A percentile compares a stretch with the other conserved stretches of the same genome.
Conservation (phyloP, 106 monocot genomes). For the Triglochin maritima region DNA sequence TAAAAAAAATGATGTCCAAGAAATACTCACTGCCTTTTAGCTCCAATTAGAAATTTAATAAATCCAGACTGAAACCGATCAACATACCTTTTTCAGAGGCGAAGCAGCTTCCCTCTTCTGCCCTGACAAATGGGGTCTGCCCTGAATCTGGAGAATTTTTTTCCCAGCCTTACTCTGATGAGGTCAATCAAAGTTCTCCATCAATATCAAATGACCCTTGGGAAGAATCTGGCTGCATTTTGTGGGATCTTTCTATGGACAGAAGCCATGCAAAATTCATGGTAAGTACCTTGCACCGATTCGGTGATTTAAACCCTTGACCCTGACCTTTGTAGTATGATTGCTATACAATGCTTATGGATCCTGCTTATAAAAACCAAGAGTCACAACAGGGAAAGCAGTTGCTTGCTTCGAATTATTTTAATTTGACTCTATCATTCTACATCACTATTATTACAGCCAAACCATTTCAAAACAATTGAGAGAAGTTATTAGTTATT, state of each 20-base stretch:
- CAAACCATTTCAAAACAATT: too few relatives aligned
- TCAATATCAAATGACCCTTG: constrained; percentile 37
- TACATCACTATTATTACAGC: too few relatives aligned
- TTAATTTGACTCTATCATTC: too few relatives aligned
- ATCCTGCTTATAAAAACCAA: too few relatives aligned
- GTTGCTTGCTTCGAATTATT: too few relatives aligned
- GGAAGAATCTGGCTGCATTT: constrained; percentile 84
- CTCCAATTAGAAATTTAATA: constrained; percentile 3
- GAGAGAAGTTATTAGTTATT: too few relatives aligned
- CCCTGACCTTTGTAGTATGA: too few relatives aligned
- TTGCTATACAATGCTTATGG: too few relatives aligned
- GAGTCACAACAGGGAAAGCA: too few relatives aligned
- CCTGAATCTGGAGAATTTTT: constrained; percentile 12
- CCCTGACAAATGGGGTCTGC: constrained; percentile 6
- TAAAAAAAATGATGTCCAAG: background rate
- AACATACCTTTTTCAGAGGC: constrained; percentile 2
- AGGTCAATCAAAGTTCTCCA: constrained; percentile 1
- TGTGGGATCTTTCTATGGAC: constrained; percentile 80
- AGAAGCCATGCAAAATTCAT: constrained; percentile 74
- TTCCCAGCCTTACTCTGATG: constrained; percentile 9
- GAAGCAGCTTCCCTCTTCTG: constrained; percentile 2
- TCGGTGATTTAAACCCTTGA: too few relatives aligned
- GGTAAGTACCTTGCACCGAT: too few relatives aligned
- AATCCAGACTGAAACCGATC: constrained; percentile 2
- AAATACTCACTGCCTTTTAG: background rate